Conservation (phyloP, 2,329 filamentous ascomycete species). For the Diaporthe helianthi region DNA sequence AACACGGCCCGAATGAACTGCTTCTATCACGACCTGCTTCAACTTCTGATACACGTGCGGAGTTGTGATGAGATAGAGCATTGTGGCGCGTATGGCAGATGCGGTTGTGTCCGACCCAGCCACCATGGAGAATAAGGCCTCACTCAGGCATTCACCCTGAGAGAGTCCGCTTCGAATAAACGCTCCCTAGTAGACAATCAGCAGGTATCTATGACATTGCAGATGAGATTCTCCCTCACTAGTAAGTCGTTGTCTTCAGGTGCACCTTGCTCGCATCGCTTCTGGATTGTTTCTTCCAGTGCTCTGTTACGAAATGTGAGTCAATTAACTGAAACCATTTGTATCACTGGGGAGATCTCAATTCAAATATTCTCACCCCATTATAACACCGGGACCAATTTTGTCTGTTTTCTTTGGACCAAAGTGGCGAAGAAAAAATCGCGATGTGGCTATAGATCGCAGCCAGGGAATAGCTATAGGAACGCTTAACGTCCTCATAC, state of each 20-base stretch:
- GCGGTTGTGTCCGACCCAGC: constrained; percentile 61
- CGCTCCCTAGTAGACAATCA: not conserved
- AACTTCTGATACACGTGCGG: constrained; percentile 32
- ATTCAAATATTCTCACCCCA: constrained; percentile 37
- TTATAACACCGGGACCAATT: constrained; percentile 40
- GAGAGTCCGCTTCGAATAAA: constrained; percentile 6
- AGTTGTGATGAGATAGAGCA: constrained; percentile 34
- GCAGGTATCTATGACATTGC: not conserved
- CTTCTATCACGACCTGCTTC: constrained; percentile 28
- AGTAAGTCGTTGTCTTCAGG: constrained; percentile 58
- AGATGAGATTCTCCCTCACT: not conserved
- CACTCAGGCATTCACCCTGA: constrained; percentile 54
- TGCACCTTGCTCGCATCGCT: constrained; percentile 51
- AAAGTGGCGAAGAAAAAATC: constrained; percentile 45
- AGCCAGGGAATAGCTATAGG: constrained; percentile 49
- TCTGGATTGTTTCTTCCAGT: constrained; percentile 47
- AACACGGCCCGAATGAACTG: not conserved
- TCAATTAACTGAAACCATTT: not conserved
- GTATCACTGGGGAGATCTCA: accelerated
- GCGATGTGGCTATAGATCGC: constrained; percentile 35
- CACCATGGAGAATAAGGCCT: constrained; percentile 39
- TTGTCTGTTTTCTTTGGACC: constrained; percentile 42
- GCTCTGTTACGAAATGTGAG: constrained; percentile 41
- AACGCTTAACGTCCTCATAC: constrained; percentile 48
- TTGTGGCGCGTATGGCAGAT: constrained; percentile 52